phyloP scores from a whole-genome alignment of 306 rosid genomes.

The Crotalaria pallida region DNA sequence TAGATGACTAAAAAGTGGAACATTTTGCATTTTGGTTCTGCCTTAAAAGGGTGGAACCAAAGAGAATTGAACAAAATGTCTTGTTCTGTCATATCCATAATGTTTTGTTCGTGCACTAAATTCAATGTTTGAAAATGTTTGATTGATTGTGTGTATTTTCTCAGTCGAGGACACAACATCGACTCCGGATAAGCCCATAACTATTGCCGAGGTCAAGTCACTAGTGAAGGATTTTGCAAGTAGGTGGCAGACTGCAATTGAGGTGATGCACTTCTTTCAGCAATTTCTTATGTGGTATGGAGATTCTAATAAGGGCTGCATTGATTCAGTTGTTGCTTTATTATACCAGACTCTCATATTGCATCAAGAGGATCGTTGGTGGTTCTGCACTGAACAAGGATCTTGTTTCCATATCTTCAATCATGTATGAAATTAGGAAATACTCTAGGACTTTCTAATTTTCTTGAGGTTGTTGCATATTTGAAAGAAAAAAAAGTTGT shows the following conservation, averaged over 20 bases:
- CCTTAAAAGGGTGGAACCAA: no score
- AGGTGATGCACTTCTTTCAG: constrained; percentile 99
- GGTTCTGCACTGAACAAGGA: constrained; percentile 83
- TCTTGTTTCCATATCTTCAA: constrained; percentile 79
- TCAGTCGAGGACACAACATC: constrained; percentile 82
- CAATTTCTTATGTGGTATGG: constrained; percentile 97
- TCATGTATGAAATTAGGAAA: constrained; percentile 92
- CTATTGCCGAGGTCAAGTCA: constrained; percentile 77
- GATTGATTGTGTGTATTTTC: constrained; percentile 15
- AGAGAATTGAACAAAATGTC: no score
- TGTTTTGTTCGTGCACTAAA: no score
- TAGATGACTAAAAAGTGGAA: no score
- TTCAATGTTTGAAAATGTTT: not conserved
- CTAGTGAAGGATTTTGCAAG: constrained; percentile 92
- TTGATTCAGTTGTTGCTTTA: constrained; percentile 82
- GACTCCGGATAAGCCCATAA: constrained; percentile 56
- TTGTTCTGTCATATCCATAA: no score
- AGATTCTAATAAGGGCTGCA: constrained; percentile 70
- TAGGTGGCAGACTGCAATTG: constrained; percentile 95
- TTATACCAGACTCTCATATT: constrained; percentile 86
- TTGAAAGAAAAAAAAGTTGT: no score
- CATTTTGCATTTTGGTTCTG: no score
- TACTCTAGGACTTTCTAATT: constrained; percentile 85
- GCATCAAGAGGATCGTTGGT: constrained; percentile 73
- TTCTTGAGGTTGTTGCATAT: constrained; percentile 6